These are phyloP conservation scores for Talaromyces marneffei DNA, from an alignment of 2,329 filamentous ascomycete species.

Conservation along the genomic window DNA sequence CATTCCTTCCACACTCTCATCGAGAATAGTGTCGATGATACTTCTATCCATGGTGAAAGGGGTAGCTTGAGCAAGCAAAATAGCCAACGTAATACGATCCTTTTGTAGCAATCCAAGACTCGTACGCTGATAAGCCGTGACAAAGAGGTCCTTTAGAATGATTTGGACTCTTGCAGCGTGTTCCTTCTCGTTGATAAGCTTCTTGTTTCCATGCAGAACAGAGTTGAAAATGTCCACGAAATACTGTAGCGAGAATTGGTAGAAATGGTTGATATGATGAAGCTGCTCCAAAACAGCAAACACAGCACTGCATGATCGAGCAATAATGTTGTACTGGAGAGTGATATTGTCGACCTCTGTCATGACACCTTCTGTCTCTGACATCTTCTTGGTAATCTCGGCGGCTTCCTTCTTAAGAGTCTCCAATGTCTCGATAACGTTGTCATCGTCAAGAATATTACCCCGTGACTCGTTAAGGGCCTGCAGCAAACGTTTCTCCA, in stretches of 20 bases:
- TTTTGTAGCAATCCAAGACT: constrained; percentile 87
- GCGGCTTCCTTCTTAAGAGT: constrained; percentile 96
- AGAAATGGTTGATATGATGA: constrained; percentile 98
- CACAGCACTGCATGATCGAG: constrained; percentile 90
- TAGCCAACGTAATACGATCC: constrained; percentile 87
- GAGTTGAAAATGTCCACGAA: constrained; percentile 96
- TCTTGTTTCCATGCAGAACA: constrained; percentile 75
- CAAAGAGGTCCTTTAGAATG: constrained; percentile 86
- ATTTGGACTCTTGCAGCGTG: constrained; percentile 77
- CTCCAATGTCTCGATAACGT: constrained; percentile 95
- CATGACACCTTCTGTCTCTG: constrained; percentile 96
- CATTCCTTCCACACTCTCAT: constrained; percentile 65
- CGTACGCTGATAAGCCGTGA: constrained; percentile 89
- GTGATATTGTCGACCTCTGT: constrained; percentile 95
- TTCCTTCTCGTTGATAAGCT: constrained; percentile 63
- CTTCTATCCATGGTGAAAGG: constrained; percentile 92
- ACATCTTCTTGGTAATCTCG: constrained; percentile 93
- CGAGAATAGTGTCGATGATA: constrained; percentile 79
- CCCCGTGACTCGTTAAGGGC: constrained; percentile 95
- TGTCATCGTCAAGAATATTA: constrained; percentile 96
- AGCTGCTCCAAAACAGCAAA: constrained; percentile 96
- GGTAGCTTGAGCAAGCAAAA: constrained; percentile 92
- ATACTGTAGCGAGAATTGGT: constrained; percentile 97
- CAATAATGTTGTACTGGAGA: constrained; percentile 86
- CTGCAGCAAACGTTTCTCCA: constrained; percentile 89